phyloP scores from a whole-genome alignment of 768 basidiomycete species.

The Lactifluus echinatus region DNA sequence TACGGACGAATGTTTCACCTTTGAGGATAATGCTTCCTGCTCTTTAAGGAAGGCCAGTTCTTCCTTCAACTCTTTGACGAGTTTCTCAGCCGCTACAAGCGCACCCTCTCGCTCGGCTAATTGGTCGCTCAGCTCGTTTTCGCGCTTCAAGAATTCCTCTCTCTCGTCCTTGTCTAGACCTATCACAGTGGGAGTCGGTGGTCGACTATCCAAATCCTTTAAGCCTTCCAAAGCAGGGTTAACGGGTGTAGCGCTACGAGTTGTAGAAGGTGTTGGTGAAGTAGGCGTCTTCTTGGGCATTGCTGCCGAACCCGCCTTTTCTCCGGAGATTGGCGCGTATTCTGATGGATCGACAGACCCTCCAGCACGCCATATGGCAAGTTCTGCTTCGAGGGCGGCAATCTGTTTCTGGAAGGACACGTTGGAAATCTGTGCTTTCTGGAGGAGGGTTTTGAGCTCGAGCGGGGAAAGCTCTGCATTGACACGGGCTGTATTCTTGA shows the following conservation, averaged over 20 bases:
- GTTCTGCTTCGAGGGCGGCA: constrained; percentile 81
- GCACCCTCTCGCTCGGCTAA: constrained; percentile 88
- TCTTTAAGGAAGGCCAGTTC: constrained; percentile 88
- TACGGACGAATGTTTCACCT: constrained; percentile 36
- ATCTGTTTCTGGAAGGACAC: constrained; percentile 81
- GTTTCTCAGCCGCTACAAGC: constrained; percentile 71
- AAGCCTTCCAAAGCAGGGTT: constrained; percentile 67
- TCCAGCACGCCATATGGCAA: constrained; percentile 83
- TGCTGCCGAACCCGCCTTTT: constrained; percentile 37
- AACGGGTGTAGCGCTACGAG: constrained; percentile 65
- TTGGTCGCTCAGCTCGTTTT: constrained; percentile 93
- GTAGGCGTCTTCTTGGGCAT: constrained; percentile 40
- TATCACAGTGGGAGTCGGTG: constrained; percentile 85
- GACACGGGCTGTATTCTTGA: constrained; percentile 99
- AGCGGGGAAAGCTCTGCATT: constrained; percentile 95
- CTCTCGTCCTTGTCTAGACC: constrained; percentile 93
- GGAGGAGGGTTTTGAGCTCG: constrained; percentile 87
- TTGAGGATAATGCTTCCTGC: constrained; percentile 71
- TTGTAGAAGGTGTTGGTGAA: constrained; percentile 57
- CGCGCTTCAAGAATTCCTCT: constrained; percentile 91
- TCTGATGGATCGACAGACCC: constrained; percentile 75
- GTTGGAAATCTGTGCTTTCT: constrained; percentile 83
- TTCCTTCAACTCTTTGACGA: constrained; percentile 80
- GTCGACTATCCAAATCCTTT: constrained; percentile 72
- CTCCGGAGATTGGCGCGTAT: constrained; percentile 62